Evolutionary conservation across 306 rosid species (phyloP).

Genomic region (Boehmeria nivea): DNA sequence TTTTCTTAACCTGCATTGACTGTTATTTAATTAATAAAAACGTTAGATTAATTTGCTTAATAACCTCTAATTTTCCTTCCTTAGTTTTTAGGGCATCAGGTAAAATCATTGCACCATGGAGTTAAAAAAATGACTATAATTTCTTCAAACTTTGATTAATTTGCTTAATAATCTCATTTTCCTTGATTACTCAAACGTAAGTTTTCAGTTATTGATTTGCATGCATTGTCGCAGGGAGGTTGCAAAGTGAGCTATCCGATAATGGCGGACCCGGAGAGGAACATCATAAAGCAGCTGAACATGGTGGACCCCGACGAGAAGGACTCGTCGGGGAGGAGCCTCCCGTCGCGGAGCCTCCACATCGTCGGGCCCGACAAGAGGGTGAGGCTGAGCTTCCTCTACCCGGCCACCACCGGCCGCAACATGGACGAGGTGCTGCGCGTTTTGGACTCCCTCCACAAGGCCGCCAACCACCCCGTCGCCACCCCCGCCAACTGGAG

Average conservation of each 20-base stretch:
- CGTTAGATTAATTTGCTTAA: too few relatives aligned
- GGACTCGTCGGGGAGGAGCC: conserved; percentile 35
- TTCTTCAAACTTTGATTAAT: too few relatives aligned
- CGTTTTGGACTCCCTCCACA: conserved; percentile 70
- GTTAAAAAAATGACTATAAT: too few relatives aligned
- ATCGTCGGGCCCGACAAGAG: conserved; percentile 63
- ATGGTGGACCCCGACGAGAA: conserved; percentile 80
- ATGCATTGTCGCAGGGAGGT: conserved; percentile 43
- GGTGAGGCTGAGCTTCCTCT: conserved; percentile 73
- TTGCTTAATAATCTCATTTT: not conserved
- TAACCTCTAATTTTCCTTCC: too few relatives aligned
- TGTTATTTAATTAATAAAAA: too few relatives aligned
- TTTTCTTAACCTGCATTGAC: too few relatives aligned
- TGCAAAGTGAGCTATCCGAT: conserved; percentile 67
- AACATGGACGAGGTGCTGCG: conserved; percentile 85
- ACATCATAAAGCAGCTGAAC: conserved; percentile 70
- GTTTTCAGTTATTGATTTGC: not conserved
- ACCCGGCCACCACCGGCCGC: conserved; percentile 76
- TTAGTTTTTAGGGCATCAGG: too few relatives aligned
- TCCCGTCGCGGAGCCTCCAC: conserved; percentile 85
- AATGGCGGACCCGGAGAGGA: conserved; percentile 50
- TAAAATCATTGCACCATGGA: too few relatives aligned
- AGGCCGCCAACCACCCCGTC: conserved; percentile 46
- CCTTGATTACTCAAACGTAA: not conserved
- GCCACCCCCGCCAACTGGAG: conserved; percentile 84